These are phyloP conservation scores for Verticillium klebahnii DNA, from an alignment of 2,329 filamentous ascomycete species.

Conservation along the genomic window DNA sequence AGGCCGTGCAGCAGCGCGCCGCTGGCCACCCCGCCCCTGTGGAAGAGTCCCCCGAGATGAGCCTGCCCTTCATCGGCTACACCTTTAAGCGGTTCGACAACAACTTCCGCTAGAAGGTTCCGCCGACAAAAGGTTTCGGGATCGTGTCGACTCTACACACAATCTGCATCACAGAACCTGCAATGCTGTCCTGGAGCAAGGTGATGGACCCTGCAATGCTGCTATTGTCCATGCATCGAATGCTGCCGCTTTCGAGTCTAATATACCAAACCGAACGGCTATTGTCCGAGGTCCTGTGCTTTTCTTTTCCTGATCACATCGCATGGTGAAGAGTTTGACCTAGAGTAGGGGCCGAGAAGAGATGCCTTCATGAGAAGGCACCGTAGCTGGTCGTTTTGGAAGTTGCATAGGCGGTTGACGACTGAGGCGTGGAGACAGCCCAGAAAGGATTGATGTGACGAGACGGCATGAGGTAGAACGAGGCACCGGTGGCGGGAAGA, in stretches of 20 bases:
- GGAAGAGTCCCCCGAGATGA: conserved; percentile 89
- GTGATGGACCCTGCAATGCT: not conserved
- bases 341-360: not conserved
- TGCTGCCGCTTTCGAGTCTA: not conserved
- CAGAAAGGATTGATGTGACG: not conserved
- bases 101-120: conserved; percentile 51
- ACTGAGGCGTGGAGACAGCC: not conserved
- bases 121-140: not conserved
- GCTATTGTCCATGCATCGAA: not conserved
- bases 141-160: no score
- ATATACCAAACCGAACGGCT: not conserved
- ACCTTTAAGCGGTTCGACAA: conserved; percentile 95
- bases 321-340: not conserved
- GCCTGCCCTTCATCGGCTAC: conserved; percentile 91
- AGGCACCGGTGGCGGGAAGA: not conserved
- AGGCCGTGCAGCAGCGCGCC: conserved; percentile 67
- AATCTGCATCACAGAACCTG: not conserved
- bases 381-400: not conserved
- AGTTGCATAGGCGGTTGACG: not conserved
- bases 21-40: conserved; percentile 29
- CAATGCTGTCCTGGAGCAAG: not conserved
- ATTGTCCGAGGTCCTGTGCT: not conserved
- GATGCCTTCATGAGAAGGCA: not conserved
- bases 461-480: not conserved
- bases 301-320: not conserved